A percentile compares a stretch with the other conserved stretches of the same genome.
Evolutionary conservation across 2,329 filamentous ascomycete species (phyloP).

Genomic region (Aspergillus calidoustus): DNA sequence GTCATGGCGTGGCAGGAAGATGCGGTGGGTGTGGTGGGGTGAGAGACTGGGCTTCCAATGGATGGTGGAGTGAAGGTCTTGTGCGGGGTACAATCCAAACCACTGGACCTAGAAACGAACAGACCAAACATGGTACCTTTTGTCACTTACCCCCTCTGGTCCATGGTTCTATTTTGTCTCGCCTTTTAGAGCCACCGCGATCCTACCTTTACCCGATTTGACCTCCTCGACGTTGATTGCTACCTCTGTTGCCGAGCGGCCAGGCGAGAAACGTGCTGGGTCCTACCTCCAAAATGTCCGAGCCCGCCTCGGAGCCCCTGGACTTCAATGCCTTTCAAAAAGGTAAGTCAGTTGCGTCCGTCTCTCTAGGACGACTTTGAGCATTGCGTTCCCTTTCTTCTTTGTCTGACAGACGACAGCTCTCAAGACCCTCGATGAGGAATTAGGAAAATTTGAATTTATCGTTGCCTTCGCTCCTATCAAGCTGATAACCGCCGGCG

Average conservation of each 20-base stretch:
- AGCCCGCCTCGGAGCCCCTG: constrained; percentile 8
- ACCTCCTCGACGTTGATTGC: constrained; percentile 1
- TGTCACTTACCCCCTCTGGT: neutral
- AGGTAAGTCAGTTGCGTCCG: constrained; percentile 14
- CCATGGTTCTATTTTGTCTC: constrained; percentile 8
- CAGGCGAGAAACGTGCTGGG: constrained; percentile 5
- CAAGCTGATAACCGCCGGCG: constrained; percentile 35
- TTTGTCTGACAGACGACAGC: constrained; percentile 12
- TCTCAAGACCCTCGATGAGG: constrained; percentile 36
- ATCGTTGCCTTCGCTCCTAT: constrained; percentile 40
- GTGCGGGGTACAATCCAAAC: neutral
- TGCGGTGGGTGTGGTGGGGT: neutral
- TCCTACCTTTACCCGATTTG: constrained; percentile 9
- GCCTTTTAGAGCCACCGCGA: neutral
- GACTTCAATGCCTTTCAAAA: constrained; percentile 14
- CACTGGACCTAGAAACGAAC: no score
- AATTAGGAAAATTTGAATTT: constrained; percentile 36
- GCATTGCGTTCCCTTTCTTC: neutral
- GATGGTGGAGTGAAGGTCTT: neutral
- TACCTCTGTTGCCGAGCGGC: constrained; percentile 2
- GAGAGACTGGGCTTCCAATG: neutral
- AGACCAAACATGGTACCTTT: neutral
- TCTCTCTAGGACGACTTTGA: neutral
- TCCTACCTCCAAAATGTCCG: constrained; percentile 11
- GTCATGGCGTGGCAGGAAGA: neutral